Conservation (phyloP, 805 yeast species). For the Teunomyces stri region DNA sequence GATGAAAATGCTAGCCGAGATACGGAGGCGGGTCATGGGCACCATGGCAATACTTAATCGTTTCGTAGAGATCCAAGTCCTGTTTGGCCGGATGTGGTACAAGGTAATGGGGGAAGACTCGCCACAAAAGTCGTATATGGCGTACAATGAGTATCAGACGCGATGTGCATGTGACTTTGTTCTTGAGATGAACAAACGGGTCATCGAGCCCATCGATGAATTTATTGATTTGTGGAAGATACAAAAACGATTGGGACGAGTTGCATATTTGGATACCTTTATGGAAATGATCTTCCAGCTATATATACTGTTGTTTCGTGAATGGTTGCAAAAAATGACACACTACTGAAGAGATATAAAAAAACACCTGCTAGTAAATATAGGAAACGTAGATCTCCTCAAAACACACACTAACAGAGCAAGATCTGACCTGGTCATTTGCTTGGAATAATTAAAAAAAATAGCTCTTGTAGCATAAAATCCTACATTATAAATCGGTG, state of each 20-base stretch:
- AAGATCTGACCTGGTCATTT: too few species aligned
- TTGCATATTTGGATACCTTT: constrained; percentile 7
- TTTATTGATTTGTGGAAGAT: background rate
- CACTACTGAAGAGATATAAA: background rate
- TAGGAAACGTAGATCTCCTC: too few species aligned
- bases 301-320: background rate
- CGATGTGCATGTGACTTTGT: constrained; percentile 2
- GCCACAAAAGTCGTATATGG: background rate
- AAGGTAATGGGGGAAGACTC: background rate
- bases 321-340: constrained; percentile 3
- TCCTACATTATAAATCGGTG: background rate
- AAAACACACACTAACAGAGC: too few species aligned
- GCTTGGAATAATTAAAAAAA: too few species aligned
- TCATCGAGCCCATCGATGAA: background rate
- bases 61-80: background rate
- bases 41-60: background rate
- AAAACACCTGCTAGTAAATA: background rate
- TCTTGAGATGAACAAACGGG: background rate
- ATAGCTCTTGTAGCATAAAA: background rate
- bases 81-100: background rate
- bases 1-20: background rate
- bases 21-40: background rate
- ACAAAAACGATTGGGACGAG: background rate
- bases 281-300: constrained; percentile 3
- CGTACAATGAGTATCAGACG: background rate